Evolutionary conservation across 1,139 yeast genomes (phyloP).

Genomic region (Taiozyma sp.): DNA sequence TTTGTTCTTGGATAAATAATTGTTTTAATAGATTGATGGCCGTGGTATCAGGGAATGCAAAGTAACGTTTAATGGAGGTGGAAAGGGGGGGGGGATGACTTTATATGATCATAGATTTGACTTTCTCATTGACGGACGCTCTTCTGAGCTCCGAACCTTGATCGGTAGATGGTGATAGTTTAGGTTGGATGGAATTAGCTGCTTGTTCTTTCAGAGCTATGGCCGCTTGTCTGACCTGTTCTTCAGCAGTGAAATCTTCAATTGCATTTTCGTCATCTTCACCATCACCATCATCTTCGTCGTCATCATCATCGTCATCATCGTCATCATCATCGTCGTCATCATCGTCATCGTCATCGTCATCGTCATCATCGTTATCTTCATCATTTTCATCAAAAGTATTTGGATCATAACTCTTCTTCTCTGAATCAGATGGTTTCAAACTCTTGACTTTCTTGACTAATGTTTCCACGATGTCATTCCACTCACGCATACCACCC

Average conservation of each 20-base stretch:
- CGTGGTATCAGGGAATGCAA: background rate
- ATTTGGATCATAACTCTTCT: constrained; percentile 22
- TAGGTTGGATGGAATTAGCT: background rate
- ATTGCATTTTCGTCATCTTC: constrained; percentile 30
- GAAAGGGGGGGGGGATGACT: background rate
- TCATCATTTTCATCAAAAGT: constrained; percentile 20
- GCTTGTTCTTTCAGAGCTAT: background rate
- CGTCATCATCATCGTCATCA: constrained; percentile 28
- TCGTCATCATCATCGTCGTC: constrained; percentile 29
- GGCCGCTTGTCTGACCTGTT: background rate
- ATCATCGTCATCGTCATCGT: constrained; percentile 26
- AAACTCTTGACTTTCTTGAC: constrained; percentile 41
- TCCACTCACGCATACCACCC: constrained; percentile 99
- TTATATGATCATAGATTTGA: background rate
- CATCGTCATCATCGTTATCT: constrained; percentile 26
- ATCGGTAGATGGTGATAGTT: background rate
- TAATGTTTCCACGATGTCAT: constrained; percentile 79
- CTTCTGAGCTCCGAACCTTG: background rate
- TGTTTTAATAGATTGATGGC: background rate
- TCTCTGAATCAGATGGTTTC: constrained; percentile 19
- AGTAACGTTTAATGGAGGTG: background rate
- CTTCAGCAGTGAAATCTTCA: constrained; percentile 18
- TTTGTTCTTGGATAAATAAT: background rate
- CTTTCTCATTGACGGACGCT: background rate
- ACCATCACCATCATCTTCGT: constrained; percentile 14